Evolutionary conservation across 2,329 filamentous ascomycete species (phyloP), one percentile per base, ranked within the genome.

Genomic region (Diaporthe velutina): DNA sequence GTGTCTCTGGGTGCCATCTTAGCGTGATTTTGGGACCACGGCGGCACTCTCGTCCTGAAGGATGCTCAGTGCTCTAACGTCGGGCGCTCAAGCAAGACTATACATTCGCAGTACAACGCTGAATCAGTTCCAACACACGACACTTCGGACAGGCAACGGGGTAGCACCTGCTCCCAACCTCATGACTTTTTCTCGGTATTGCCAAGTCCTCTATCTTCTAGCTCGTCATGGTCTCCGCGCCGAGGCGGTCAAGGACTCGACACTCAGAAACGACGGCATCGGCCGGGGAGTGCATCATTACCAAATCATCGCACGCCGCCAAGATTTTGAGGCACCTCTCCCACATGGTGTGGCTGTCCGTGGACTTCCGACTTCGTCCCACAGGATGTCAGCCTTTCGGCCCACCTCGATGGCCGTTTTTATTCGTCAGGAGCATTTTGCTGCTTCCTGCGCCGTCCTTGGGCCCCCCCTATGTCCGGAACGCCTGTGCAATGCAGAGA

Each of bases 401-500:
- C 60, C 54, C 70, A 58, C 25, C 64, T 50, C 45, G 35, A 50
- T 68, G 40, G 60, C 30, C 35, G 15, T 48, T 35, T 57, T 70
- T 19, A 35, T 60, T 58, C 60, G 52, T 73, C 60, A 60, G 54
- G 52, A 61, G 52, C 35, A 25, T 68, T 72, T 68, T 48, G 28
- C 70, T 71, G 28, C 52, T 64, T 66, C 71, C 64, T 50, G 55
- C 66, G 55, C 48, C 57, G 45, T 60, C 61, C 45, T 25, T 71
- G 54, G 28, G 64, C 48, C 33, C 50, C 33, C 25, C 73, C 35
- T 60, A 73, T 77, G 79, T 73, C 82, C 82, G 76, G 80, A 82
- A 83, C 82, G 82, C 82, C 82, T 80, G 77, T 83, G 81, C 81
- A 83, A 84, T 84, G 82, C 82, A 83, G 81, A 79, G 77, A 82